Percentiles rank a stretch among this genome's conserved stretches.
phyloP scores from a whole-genome alignment of 2,329 filamentous ascomycete species.

The Aspergillus brunneoviolaceus region DNA sequence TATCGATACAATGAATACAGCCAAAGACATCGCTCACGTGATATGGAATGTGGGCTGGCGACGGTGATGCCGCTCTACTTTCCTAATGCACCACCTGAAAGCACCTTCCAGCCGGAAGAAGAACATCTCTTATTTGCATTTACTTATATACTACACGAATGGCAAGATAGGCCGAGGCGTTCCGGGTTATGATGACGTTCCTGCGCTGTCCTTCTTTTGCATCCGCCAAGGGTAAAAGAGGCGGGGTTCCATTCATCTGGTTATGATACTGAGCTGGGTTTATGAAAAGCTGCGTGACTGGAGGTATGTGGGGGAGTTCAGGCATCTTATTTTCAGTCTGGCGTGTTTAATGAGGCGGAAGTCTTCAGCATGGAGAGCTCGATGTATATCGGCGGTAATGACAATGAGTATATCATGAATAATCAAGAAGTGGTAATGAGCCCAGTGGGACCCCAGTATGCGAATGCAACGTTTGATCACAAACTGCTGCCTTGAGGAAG shows the following conservation, averaged over 20 bases:
- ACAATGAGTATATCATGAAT: not conserved
- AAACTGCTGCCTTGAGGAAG: not conserved
- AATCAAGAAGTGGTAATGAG: not conserved
- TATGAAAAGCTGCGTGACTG: not conserved
- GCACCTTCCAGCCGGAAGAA: not conserved
- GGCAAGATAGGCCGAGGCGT: conserved; percentile 4
- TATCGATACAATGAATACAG: conserved; percentile 72
- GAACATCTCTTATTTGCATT: conserved; percentile 2
- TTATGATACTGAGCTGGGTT: too few species aligned
- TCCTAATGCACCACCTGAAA: not conserved
- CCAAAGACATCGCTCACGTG: conserved; percentile 63
- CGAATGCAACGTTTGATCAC: not conserved
- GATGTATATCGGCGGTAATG: not conserved
- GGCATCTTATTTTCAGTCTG: not conserved
- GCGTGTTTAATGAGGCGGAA: not conserved
- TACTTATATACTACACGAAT: conserved; percentile 1
- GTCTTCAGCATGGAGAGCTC: not conserved
- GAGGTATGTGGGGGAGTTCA: not conserved
- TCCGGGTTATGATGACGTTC: not conserved
- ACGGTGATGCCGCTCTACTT: conserved; percentile 37
- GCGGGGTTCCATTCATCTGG: not conserved
- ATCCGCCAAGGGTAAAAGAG: not conserved
- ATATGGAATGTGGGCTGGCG: conserved; percentile 68
- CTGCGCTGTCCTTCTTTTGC: not conserved
- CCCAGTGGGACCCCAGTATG: not conserved